Conservation (phyloP, 345 rosid genomes). For the Leavenworthia alabamica region DNA sequence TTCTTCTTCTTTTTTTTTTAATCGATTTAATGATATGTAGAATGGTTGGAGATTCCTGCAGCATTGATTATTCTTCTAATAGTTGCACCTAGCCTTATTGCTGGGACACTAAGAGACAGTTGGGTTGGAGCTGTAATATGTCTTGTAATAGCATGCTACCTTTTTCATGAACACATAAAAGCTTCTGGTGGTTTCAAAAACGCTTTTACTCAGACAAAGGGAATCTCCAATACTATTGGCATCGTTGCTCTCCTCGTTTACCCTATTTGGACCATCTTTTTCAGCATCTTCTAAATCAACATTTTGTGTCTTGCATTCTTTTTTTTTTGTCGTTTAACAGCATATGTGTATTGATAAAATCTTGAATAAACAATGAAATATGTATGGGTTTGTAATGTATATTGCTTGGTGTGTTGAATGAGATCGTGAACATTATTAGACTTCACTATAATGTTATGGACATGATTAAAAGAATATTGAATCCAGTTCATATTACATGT, state of each 20-base stretch:
- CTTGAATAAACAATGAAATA: neutral
- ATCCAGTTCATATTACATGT: slow-evolving; percentile 22
- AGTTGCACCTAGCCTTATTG: slow-evolving; percentile 59
- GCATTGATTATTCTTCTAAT: slow-evolving; percentile 62
- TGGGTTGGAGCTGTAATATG: slow-evolving; percentile 63
- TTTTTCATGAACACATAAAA: slow-evolving; percentile 82
- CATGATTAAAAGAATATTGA: neutral
- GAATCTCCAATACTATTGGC: slow-evolving; percentile 78
- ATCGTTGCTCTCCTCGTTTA: slow-evolving; percentile 68
- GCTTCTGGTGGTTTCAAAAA: slow-evolving; percentile 92
- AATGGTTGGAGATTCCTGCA: slow-evolving; percentile 74
- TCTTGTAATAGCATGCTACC: slow-evolving; percentile 73
- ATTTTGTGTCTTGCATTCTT: slow-evolving; percentile 1
- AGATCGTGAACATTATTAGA: neutral
- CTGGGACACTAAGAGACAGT: slow-evolving; percentile 46
- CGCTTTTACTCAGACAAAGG: slow-evolving; percentile 58
- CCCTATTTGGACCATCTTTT: slow-evolving; percentile 69
- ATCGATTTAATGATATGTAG: slow-evolving; percentile 28
- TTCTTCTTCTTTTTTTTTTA: neutral
- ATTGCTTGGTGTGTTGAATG: neutral
- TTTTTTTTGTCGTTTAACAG: neutral
- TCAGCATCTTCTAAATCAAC: slow-evolving; percentile 42
- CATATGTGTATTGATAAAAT: neutral
- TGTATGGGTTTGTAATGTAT: neutral
- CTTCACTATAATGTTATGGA: neutral